These are phyloP conservation scores for Fistulifera pelliculosa DNA, from an alignment of 108 stramenopile species.

Conservation along the genomic window DNA sequence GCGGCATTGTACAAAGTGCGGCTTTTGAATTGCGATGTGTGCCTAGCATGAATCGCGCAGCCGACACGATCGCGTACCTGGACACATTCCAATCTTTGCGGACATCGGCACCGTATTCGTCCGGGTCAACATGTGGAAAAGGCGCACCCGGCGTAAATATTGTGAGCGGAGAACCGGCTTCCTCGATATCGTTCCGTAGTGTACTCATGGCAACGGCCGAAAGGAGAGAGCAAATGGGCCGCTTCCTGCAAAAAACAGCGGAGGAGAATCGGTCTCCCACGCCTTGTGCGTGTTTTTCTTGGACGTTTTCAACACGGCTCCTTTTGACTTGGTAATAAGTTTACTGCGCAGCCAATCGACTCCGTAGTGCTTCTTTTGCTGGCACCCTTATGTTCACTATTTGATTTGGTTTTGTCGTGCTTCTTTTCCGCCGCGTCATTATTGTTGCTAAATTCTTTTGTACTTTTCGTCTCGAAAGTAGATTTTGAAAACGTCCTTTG, in stretches of 20 bases:
- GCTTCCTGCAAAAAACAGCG: slow-evolving; percentile 58
- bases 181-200: slow-evolving; percentile 57
- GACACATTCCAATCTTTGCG: slow-evolving; percentile 25
- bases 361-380: not conserved
- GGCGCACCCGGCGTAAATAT: slow-evolving; percentile 41
- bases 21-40: slow-evolving; percentile 29
- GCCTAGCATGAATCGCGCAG: slow-evolving; percentile 36
- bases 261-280: slow-evolving; percentile 4
- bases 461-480: not conserved
- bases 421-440: not conserved
- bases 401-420: not conserved
- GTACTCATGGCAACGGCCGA: slow-evolving; percentile 60
- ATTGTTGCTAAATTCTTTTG: not conserved
- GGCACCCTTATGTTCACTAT: not conserved
- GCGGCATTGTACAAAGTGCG: slow-evolving; percentile 53
- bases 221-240: slow-evolving; percentile 54
- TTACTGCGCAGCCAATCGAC: not conserved
- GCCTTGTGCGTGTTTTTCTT: not conserved
- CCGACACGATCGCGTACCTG: slow-evolving; percentile 3
- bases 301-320: not conserved
- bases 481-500: not conserved
- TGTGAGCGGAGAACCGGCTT: slow-evolving; percentile 50
- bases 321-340: not conserved
- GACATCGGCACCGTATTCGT: slow-evolving; percentile 31
- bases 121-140: slow-evolving; percentile 61